These are phyloP conservation scores for Arachis hypogaea DNA, from an alignment of 306 rosid genomes.

Conservation along the genomic window DNA sequence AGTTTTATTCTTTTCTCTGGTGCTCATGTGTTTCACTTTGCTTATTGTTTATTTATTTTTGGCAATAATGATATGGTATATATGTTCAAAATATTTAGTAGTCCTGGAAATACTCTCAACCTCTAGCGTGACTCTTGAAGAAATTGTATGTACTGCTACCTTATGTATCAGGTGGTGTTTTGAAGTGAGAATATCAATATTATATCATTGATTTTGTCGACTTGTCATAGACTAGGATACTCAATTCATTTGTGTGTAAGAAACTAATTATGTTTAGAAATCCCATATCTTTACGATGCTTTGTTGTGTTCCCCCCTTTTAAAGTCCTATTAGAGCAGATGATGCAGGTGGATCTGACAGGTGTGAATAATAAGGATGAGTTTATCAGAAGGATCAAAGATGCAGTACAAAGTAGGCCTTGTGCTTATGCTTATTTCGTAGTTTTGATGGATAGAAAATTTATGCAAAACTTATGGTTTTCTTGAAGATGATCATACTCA, in stretches of 20 bases:
- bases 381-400: constrained; percentile 61
- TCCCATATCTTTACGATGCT: constrained; percentile 4
- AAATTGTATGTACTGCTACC: background rate
- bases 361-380: constrained; percentile 60
- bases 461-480: constrained; percentile 1
- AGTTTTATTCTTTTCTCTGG: background rate
- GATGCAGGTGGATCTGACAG: constrained; percentile 64
- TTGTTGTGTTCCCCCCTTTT: constrained; percentile 18
- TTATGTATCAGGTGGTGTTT: constrained; percentile 4
- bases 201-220: constrained; percentile 8
- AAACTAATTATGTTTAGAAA: constrained; percentile 1
- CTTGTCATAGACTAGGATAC: constrained; percentile 9
- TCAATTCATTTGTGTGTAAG: constrained; percentile 16
- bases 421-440: constrained; percentile 19
- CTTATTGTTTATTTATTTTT: background rate
- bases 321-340: constrained; percentile 53
- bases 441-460: constrained; percentile 20
- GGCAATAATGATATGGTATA: constrained; percentile 5
- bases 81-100: background rate
- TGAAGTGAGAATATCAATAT: constrained; percentile 4
- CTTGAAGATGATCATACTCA: constrained; percentile 19
- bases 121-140: constrained; percentile 1
- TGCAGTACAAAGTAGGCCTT: constrained; percentile 63
- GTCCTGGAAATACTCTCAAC: constrained; percentile 10
- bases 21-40: background rate